Conservation (phyloP, 2,329 filamentous ascomycete genomes). For the Colletotrichum phormii region DNA sequence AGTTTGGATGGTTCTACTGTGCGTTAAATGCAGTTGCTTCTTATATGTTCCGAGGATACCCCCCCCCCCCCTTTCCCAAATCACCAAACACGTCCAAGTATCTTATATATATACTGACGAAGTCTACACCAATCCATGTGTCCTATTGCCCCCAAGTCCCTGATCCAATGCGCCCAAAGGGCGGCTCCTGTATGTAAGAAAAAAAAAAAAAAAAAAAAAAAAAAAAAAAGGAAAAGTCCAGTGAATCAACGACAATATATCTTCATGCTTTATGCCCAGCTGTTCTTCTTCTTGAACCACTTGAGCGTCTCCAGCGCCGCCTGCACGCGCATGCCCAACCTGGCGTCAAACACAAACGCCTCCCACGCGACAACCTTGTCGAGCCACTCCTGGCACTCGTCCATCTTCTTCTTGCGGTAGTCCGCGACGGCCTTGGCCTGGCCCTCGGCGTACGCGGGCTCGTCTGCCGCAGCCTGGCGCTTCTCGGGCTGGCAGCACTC, state of each 20-base stretch:
- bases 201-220: not conserved
- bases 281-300: slow-evolving; percentile 62
- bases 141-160: not conserved
- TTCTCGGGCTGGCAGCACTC: slow-evolving; percentile 63
- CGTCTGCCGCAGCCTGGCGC: slow-evolving; percentile 41
- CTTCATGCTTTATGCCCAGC: slow-evolving; percentile 26
- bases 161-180: slow-evolving; percentile 13
- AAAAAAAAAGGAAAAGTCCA: no score
- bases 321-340: slow-evolving; percentile 79
- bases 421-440: slow-evolving; percentile 45
- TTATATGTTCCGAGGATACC: slow-evolving; percentile 22
- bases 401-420: slow-evolving; percentile 60
- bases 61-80: no score
- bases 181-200: not conserved
- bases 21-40: slow-evolving; percentile 10
- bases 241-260: not conserved
- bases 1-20: not conserved
- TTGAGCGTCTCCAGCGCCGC: slow-evolving; percentile 74
- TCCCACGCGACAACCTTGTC: slow-evolving; percentile 79
- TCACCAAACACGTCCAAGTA: slow-evolving; percentile 16
- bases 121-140: not conserved
- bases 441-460: slow-evolving; percentile 43
- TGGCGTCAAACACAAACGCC: slow-evolving; percentile 77
- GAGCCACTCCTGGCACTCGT: slow-evolving; percentile 73
- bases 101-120: slow-evolving; percentile 2